Evolutionary conservation across 2,329 filamentous ascomycete species (phyloP).

Genomic region (Didymella sp.): DNA sequence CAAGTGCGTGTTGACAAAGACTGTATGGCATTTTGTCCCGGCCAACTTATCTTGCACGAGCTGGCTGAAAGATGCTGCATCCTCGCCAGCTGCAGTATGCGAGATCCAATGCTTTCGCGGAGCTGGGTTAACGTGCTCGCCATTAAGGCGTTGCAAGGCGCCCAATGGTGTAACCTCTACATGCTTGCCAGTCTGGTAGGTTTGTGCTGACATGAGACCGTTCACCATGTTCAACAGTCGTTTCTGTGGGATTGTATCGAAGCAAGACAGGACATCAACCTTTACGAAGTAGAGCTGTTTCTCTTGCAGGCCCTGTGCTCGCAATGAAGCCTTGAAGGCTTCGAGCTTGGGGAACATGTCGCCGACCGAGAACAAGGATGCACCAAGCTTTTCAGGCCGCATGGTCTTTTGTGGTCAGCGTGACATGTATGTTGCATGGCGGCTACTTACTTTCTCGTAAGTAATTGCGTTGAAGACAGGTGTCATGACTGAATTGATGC

Average conservation of each 20-base stretch:
- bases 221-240: slow-evolving; percentile 72
- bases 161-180: slow-evolving; percentile 68
- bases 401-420: slow-evolving; percentile 33
- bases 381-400: slow-evolving; percentile 69
- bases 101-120: slow-evolving; percentile 52
- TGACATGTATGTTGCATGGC: background rate
- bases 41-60: slow-evolving; percentile 41
- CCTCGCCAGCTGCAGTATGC: slow-evolving; percentile 44
- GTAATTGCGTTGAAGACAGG: slow-evolving; percentile 80
- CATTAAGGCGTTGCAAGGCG: slow-evolving; percentile 42
- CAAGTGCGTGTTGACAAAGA: slow-evolving; percentile 76
- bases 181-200: slow-evolving; percentile 77
- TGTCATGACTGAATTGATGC: slow-evolving; percentile 73
- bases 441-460: slow-evolving; percentile 70
- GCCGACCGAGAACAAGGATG: slow-evolving; percentile 79
- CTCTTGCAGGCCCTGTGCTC: slow-evolving; percentile 40
- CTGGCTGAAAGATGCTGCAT: slow-evolving; percentile 43
- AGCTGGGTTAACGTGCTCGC: slow-evolving; percentile 40
- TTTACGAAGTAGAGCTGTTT: slow-evolving; percentile 82
- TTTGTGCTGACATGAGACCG: slow-evolving; percentile 61
- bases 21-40: slow-evolving; percentile 62
- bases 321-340: slow-evolving; percentile 66
- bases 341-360: slow-evolving; percentile 80
- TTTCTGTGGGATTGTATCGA: slow-evolving; percentile 91
- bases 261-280: slow-evolving; percentile 88